Percentiles rank a stretch among this genome's conserved stretches.
phyloP scores from a whole-genome alignment of 2,329 filamentous ascomycete genomes.

The Hawksworthiomyces lignivorus region DNA sequence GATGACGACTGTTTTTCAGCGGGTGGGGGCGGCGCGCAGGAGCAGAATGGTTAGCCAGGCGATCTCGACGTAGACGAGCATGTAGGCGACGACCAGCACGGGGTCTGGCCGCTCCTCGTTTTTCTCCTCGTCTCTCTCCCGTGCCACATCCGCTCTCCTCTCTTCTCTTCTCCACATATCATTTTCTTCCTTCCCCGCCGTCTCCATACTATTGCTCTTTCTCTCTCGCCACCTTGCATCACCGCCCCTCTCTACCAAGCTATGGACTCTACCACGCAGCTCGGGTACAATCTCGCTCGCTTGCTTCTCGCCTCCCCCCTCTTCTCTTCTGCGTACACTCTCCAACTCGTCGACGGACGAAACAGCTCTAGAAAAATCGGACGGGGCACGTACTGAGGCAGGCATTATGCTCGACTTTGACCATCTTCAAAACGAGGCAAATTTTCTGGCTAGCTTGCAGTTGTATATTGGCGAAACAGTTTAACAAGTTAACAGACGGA shows the following conservation, averaged over 20 bases:
- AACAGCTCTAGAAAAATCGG: slow-evolving; percentile 10
- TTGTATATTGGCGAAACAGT: no score
- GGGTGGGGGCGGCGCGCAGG: slow-evolving; percentile 24
- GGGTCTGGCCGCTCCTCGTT: slow-evolving; percentile 21
- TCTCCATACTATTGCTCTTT: no score
- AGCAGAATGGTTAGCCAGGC: slow-evolving; percentile 53
- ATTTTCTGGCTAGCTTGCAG: background rate
- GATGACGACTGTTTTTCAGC: slow-evolving; percentile 69
- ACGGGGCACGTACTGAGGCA: slow-evolving; percentile 51
- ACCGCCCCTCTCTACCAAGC: no score
- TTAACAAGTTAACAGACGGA: no score
- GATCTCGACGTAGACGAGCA: slow-evolving; percentile 49
- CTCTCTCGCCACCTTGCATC: no score
- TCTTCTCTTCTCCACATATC: background rate
- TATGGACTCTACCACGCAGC: no score
- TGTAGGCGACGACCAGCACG: slow-evolving; percentile 41
- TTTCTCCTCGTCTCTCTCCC: background rate
- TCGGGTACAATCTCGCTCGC: no score
- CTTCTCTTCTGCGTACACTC: slow-evolving; percentile 43
- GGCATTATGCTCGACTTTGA: slow-evolving; percentile 51
- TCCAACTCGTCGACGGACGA: slow-evolving; percentile 8
- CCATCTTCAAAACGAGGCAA: slow-evolving; percentile 35
- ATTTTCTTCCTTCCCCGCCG: slow-evolving; percentile 27
- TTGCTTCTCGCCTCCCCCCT: slow-evolving; percentile 28
- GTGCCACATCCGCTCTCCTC: background rate